Conservation (phyloP, 305 asterid genomes). For the Fraxinus xanthoxyloides region DNA sequence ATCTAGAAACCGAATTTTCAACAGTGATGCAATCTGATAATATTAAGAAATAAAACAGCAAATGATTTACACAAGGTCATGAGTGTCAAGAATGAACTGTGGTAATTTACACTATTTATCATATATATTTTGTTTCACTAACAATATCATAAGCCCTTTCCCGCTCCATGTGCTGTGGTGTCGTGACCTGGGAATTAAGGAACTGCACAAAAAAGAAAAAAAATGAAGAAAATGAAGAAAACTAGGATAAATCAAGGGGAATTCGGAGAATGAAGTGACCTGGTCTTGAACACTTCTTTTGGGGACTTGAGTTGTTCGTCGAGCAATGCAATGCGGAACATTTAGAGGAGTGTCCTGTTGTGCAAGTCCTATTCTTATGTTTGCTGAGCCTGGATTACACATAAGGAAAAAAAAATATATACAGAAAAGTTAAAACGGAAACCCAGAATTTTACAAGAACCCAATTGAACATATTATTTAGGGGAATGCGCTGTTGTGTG, state of each 20-base stretch:
- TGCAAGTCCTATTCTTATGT: slow-evolving; percentile 82
- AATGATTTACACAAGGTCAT: not conserved
- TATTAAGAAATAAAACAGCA: slow-evolving; percentile 10
- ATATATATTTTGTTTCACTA: slow-evolving; percentile 29
- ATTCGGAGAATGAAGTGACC: slow-evolving; percentile 32
- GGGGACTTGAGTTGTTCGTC: slow-evolving; percentile 71
- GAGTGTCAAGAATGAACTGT: not conserved
- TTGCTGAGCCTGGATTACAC: slow-evolving; percentile 68
- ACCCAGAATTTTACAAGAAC: not conserved
- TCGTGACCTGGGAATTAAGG: slow-evolving; percentile 89
- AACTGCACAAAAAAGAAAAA: slow-evolving; percentile 39
- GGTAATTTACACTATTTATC: slow-evolving; percentile 4
- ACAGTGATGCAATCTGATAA: slow-evolving; percentile 76
- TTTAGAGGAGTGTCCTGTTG: slow-evolving; percentile 71
- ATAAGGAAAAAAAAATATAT: not conserved
- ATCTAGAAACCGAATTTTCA: slow-evolving; percentile 83
- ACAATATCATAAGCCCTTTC: slow-evolving; percentile 97
- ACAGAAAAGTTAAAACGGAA: not conserved
- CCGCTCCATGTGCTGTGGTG: slow-evolving; percentile 90
- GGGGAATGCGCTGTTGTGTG: slow-evolving; percentile 27
- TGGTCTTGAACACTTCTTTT: slow-evolving; percentile 80
- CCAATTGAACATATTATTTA: not conserved
- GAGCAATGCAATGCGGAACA: slow-evolving; percentile 87
- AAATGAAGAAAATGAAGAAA: not conserved
- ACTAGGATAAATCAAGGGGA: not conserved